Conservation (phyloP, 179 eudicot species). For the Sideroxylon spinosum region DNA sequence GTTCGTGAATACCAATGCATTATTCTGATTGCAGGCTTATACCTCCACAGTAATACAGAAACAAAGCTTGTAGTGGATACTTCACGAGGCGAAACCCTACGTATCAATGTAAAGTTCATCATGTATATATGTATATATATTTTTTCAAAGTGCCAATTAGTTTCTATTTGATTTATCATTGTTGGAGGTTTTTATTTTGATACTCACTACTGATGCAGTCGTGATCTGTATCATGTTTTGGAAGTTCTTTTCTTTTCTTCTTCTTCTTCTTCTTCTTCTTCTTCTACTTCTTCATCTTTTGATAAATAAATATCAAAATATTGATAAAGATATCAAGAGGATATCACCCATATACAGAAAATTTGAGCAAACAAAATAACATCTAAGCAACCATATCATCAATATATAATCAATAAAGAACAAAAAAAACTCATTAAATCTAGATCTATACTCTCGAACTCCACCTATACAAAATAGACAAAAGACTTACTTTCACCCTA, state of each 20-base stretch:
- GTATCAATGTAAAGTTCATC: slow-evolving; percentile 52
- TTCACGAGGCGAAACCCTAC: slow-evolving; percentile 80
- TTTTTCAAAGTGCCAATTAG: neutral
- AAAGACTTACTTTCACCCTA: too few relatives aligned
- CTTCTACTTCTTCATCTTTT: too few relatives aligned
- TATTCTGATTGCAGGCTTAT: slow-evolving; percentile 61
- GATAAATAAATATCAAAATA: too few relatives aligned
- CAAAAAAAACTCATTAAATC: too few relatives aligned
- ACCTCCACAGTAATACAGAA: slow-evolving; percentile 62
- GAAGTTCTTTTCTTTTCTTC: neutral
- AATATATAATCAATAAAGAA: too few relatives aligned
- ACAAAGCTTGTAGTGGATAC: slow-evolving; percentile 90
- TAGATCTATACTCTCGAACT: too few relatives aligned
- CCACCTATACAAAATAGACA: too few relatives aligned
- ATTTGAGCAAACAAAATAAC: too few relatives aligned
- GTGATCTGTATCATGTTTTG: neutral
- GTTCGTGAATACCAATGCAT: neutral
- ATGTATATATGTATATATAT: neutral
- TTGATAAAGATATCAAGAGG: too few relatives aligned
- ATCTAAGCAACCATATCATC: too few relatives aligned
- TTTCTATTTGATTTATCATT: neutral
- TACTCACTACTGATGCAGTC: neutral
- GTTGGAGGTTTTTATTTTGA: neutral
- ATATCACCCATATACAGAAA: too few relatives aligned
- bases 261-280: too few relatives aligned